Percentiles rank a stretch among this genome's conserved stretches.
Evolutionary conservation across 257 asterid species (phyloP).

Genomic region (Verbena officinalis): DNA sequence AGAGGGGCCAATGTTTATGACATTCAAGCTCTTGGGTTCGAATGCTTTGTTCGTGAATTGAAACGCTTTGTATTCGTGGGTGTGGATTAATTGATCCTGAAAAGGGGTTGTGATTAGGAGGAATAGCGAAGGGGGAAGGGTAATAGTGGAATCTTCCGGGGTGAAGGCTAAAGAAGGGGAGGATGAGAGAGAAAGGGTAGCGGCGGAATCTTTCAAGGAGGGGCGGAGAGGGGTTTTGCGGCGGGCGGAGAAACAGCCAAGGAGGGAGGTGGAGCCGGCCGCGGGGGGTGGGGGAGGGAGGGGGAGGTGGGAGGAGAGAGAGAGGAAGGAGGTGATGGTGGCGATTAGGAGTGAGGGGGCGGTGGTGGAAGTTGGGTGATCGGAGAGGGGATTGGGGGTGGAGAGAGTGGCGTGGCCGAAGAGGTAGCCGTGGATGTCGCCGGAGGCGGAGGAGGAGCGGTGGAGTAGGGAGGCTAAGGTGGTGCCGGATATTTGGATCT

Average conservation of each 20-base stretch:
- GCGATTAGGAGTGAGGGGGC: constrained; percentile 42
- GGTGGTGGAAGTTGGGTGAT: constrained; percentile 49
- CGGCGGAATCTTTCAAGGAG: constrained; percentile 55
- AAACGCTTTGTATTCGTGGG: constrained; percentile 81
- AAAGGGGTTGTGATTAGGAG: constrained; percentile 79
- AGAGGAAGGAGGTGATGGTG: constrained; percentile 66
- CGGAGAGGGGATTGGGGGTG: constrained; percentile 59
- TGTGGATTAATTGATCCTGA: constrained; percentile 77
- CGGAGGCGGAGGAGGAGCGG: constrained; percentile 66
- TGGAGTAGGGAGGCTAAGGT: constrained; percentile 78
- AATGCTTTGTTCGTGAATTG: constrained; percentile 49
- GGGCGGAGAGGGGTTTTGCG: constrained; percentile 69
- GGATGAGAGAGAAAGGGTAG: constrained; percentile 48
- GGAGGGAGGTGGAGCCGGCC: constrained; percentile 33
- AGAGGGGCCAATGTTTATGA: constrained; percentile 81
- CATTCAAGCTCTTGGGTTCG: constrained; percentile 60
- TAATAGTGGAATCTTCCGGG: constrained; percentile 50
- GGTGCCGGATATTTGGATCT: constrained; percentile 76
- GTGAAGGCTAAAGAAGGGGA: constrained; percentile 42
- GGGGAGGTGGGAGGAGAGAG: constrained; percentile 67
- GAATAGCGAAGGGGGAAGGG: constrained; percentile 69
- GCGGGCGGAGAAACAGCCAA: constrained; percentile 60
- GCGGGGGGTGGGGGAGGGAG: constrained; percentile 47
- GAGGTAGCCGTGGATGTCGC: constrained; percentile 77
- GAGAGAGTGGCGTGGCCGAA: constrained; percentile 65